These are phyloP conservation scores for Staphylotrichum longicolle DNA, from an alignment of 495 filamentous ascomycete species.

Conservation along the genomic window DNA sequence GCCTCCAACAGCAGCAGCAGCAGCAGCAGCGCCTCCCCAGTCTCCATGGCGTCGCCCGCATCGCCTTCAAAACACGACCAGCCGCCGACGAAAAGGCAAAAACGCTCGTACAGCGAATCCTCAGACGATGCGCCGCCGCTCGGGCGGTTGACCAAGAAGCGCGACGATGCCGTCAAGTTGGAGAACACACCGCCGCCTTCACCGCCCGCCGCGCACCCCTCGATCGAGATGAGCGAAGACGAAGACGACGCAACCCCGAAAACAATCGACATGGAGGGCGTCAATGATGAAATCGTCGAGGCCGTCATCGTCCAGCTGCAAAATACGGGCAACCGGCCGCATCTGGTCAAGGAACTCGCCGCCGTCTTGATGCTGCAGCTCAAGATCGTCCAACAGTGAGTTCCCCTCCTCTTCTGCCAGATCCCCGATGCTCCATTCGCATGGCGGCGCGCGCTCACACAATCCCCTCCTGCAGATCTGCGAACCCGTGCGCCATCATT, in stretches of 20 bases:
- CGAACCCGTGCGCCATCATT: conserved; percentile 91
- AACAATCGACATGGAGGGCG: conserved; percentile 79
- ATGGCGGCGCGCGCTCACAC: conserved; percentile 28
- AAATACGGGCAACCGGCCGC: conserved; percentile 87
- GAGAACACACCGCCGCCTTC: conserved; percentile 80
- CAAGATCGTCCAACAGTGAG: conserved; percentile 88
- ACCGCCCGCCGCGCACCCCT: conserved; percentile 45
- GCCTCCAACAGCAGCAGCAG: conserved; percentile 22
- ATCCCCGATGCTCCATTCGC: neutral
- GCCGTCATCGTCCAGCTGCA: conserved; percentile 89
- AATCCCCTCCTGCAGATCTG: conserved; percentile 61
- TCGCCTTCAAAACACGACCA: conserved; percentile 52
- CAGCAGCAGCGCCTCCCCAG: conserved; percentile 32
- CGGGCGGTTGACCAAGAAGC: conserved; percentile 47
- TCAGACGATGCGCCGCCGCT: conserved; percentile 49
- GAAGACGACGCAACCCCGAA: conserved; percentile 34
- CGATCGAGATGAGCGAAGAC: conserved; percentile 45
- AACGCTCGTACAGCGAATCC: conserved; percentile 69
- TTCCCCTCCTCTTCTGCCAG: conserved; percentile 15
- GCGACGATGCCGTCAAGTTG: conserved; percentile 56
- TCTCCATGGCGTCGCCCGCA: conserved; percentile 51
- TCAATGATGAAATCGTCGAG: conserved; percentile 93
- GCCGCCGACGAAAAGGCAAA: conserved; percentile 78
- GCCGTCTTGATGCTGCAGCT: conserved; percentile 71
- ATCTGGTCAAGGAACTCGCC: conserved; percentile 91